These are phyloP conservation scores for Penicillium sp. DNA, from an alignment of 2,329 filamentous ascomycete genomes.

Conservation along the genomic window DNA sequence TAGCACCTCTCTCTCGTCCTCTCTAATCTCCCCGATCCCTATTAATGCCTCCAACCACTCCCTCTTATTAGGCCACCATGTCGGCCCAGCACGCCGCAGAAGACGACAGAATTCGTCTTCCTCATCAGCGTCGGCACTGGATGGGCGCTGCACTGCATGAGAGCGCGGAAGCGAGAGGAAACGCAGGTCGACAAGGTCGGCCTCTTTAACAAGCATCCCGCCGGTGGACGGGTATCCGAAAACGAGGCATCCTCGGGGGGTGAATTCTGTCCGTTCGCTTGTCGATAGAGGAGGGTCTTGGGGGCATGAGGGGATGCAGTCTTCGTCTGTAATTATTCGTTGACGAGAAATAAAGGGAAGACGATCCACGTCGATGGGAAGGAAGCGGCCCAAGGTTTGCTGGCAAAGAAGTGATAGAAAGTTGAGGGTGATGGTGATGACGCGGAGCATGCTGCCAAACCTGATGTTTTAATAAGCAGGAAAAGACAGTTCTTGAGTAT, in stretches of 20 bases:
- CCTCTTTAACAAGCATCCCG: constrained; percentile 21
- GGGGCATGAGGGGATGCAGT: not conserved
- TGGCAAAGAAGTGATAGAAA: constrained; percentile 16
- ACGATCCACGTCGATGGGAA: constrained; percentile 13
- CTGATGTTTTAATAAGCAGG: no score
- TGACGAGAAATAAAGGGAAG: constrained; percentile 3
- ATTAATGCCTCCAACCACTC: constrained; percentile 12
- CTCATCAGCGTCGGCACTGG: constrained; percentile 10
- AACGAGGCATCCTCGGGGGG: constrained; percentile 16
- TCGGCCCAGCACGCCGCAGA: constrained; percentile 22
- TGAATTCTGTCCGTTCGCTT: constrained; percentile 19
- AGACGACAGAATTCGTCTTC: constrained; percentile 23
- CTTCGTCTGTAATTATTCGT: constrained; percentile 7
- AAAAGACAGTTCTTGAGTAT: no score
- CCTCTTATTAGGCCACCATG: constrained; percentile 19
- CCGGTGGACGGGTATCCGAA: constrained; percentile 26
- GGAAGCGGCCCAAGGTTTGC: constrained; percentile 14
- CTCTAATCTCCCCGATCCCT: constrained; percentile 12
- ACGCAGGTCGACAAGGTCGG: constrained; percentile 22
- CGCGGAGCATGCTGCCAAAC: no score
- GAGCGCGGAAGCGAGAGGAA: constrained; percentile 23
- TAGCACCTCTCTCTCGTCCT: constrained; percentile 20
- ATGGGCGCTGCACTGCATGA: constrained; percentile 15
- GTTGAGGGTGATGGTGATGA: not conserved
- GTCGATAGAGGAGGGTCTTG: constrained; percentile 13